Conservation (phyloP, 2,329 filamentous ascomycete species). For the Colletotrichum australisinense region DNA sequence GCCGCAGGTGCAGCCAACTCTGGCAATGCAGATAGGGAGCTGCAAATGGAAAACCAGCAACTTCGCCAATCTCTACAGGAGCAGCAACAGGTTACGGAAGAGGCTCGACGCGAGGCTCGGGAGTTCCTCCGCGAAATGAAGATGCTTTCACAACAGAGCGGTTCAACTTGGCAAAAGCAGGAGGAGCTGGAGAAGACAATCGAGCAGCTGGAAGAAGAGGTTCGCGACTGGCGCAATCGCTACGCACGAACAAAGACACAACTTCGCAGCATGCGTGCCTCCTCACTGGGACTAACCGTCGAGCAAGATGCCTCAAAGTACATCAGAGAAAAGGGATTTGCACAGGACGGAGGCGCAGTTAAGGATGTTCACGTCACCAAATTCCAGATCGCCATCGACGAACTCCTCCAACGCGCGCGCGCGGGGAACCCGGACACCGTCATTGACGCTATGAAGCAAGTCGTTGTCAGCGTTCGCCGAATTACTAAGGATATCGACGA, state of each 20-base stretch:
- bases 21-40: conserved; percentile 60
- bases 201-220: conserved; percentile 81
- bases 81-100: conserved; percentile 86
- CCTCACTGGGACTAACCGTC: conserved; percentile 78
- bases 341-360: conserved; percentile 79
- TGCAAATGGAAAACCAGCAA: conserved; percentile 76
- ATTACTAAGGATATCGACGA: conserved; percentile 86
- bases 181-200: conserved; percentile 81
- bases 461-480: conserved; percentile 83
- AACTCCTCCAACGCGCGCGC: conserved; percentile 83
- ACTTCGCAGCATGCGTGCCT: conserved; percentile 81
- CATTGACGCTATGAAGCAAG: conserved; percentile 87
- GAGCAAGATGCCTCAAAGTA: conserved; percentile 78
- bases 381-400: conserved; percentile 94
- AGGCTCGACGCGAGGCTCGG: conserved; percentile 86
- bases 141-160: conserved; percentile 82
- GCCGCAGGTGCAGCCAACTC: conserved; percentile 35
- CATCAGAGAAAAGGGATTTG: conserved; percentile 74
- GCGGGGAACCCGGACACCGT: conserved; percentile 78
- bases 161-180: conserved; percentile 83
- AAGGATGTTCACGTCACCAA: conserved; percentile 94
- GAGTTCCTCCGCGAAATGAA: conserved; percentile 92
- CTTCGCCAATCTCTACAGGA: conserved; percentile 73
- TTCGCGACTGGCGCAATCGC: conserved; percentile 89
- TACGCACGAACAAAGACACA: conserved; percentile 92